Evolutionary conservation across 169 alveolate species (phyloP), one percentile per base, ranked within the genome.

Genomic region (Babesia ovata): DNA sequence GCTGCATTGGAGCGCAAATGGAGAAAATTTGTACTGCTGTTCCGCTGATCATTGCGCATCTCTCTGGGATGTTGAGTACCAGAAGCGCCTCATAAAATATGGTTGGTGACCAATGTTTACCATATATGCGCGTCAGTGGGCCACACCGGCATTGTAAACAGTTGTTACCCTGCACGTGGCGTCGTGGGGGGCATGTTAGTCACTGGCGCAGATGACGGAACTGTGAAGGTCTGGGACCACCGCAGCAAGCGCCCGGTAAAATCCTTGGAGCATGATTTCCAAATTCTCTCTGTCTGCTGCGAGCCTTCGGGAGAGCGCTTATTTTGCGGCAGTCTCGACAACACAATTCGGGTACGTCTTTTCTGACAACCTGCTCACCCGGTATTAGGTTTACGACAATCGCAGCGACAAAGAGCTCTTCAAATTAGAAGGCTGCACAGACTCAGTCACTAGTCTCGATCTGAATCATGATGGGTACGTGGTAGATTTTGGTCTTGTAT

Each of bases 31-130:
- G 45, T 93, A 87, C 66, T 85, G 94, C 57, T 92, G 93, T 57
- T 92, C 95, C 28, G 96, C 96, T 9, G 96, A 93, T 79, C 79
- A 84, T 62, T 85, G 89, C 63, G 90, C 86, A n/a, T 81, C 85
- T 53, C 81, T 91, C 19, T 92, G 95, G 96, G 96, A 93, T 73
- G 89, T 90, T 22, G 95, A 91, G 50, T 75, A 82, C 44, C 91
- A 85, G 61, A 58, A 26, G 75, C 74, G 93, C 28, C 24, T 88
- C 42, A 75, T 82, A 71, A 92, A 88, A 63, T 73, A 91, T 65
- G 84, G 93, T 69, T 66, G 78, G 59, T 85, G 70, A 21, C 28
- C 83, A 42, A 53, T 63, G 22, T 46, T 53, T 17, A 45, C 39
- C 22, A 78, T 53, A 48, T 56, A 17, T 28, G 59, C 24, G 56